Evolutionary conservation across 345 rosid species (phyloP), one percentile per base, ranked within the genome.

Genomic region (Hypericum perforatum): DNA sequence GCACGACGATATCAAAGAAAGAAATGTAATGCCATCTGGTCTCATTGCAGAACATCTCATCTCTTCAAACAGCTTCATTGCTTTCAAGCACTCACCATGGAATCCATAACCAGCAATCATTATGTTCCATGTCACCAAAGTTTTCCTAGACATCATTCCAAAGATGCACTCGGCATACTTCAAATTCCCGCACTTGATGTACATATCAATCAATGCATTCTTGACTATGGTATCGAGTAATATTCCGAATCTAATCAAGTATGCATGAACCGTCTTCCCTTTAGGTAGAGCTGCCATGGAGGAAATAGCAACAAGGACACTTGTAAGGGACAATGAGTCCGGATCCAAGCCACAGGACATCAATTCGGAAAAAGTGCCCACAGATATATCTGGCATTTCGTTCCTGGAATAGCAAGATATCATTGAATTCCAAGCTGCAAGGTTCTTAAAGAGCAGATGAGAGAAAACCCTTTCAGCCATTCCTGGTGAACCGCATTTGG

Each of bases 51-150:
- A 57, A 32, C 61, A 76, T 66, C 61, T 77, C 96, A 85, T 82
- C 63, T 80, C 78, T 8, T 79, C 61, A 37, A 80, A 81, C 37
- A 78, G 49, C 39, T 52, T 56, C 61, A 82, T 46, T 63, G 95
- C 88, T 66, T 47, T 66, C 37, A 52, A 54, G 60, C 74, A 74
- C 51, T 76, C 62, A 16, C 95, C 95, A 69, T 82, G 86, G 52
- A 80, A 77, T 67, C 94, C 96, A 58, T 80, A 78, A 16, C 91
- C 97, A 56, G 70, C 57, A 55, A 89, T 85, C 86, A 89, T 82
- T 7, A 78, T 67, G 60, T 89, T 85, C 86, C 89, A 85, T 16
- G 86, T 68, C 56, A 89, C 75, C 59, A 82, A 49, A 63, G 75
- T 78, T 62, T 69, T 85, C 37, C 50, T 62, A 13, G 57, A 43